Evolutionary conservation across 805 yeast genomes (phyloP), one percentile per base, ranked within the genome.

Genomic region (Monosporozyma servazzii): DNA sequence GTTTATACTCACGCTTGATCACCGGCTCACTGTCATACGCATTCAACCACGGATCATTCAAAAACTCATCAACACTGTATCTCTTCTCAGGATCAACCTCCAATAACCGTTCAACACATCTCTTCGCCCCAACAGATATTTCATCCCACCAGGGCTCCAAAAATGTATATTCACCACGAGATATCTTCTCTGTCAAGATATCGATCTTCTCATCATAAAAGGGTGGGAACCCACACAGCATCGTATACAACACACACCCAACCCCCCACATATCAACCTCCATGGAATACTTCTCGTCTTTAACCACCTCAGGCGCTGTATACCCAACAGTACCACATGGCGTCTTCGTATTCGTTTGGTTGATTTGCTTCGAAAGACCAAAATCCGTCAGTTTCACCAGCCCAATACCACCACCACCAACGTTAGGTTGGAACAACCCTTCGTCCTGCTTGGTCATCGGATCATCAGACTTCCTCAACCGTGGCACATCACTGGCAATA

Each of bases 261-360:
- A 93, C 74, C 5, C 97, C 97, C 99, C 99, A 93, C 93, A 93
- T 88, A 66, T 93, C 99, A 37, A 93, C 99, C 56, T 89, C 85
- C 71, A 87, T 88, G 1, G 96, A 86, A 65, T 93, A 93, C 46
- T 82, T 77, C 71, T 90, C 95, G 67, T 93, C 98, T 57, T 85
- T 82, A 41, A 93, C 98, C 59, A 93, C 91, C 68, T 93, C 99
- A 0, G 99, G 99, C 0, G 99, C 99, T 2, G 98, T 91, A 64
- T 93, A 93, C 3, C 98, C 98, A 17, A 93, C 96, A 0, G 99
- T 93, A 48, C 99, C 99, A 71, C 99, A 93, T 0, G 99, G 99
- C 0, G 99, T 93, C 76, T 88, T 88, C 21, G 97, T 87, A 60
- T 86, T 86, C 47, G 83, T 78, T 61, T 85, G 87, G 82, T 89